Conservation (phyloP, 2,329 filamentous ascomycete species). For the Hyphodiscus sp. region DNA sequence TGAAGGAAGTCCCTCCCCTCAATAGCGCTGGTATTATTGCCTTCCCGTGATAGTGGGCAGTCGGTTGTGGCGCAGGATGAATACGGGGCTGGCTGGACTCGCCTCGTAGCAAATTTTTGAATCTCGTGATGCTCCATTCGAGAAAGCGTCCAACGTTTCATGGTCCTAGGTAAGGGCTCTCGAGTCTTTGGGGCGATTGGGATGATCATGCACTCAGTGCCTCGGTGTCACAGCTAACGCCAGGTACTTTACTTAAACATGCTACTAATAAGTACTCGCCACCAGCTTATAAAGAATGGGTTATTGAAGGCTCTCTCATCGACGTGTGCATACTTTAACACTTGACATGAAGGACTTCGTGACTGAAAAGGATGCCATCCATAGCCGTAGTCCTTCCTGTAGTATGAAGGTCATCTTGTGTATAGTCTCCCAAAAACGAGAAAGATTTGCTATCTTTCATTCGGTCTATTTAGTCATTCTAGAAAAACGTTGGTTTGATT, state of each 20-base stretch:
- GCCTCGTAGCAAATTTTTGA: conserved; percentile 6
- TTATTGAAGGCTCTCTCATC: not conserved
- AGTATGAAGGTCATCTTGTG: no score
- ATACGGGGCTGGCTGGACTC: not conserved
- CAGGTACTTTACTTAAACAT: not conserved
- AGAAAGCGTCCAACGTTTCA: no score
- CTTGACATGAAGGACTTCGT: not conserved
- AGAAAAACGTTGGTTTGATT: no score
- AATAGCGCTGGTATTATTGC: not conserved
- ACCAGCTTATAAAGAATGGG: not conserved
- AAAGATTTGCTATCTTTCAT: no score
- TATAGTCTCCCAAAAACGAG: no score
- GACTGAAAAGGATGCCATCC: not conserved
- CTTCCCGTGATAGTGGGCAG: not conserved
- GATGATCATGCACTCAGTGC: no score
- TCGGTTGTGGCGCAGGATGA: conserved; percentile 3
- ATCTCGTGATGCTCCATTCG: conserved; percentile 14
- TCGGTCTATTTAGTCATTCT: no score
- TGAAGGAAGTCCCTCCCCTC: not conserved
- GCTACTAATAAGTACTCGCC: no score
- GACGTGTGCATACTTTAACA: not conserved
- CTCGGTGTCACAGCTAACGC: not conserved
- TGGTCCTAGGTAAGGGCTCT: no score
- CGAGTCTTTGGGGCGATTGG: no score
- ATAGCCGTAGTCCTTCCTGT: no score